These are phyloP conservation scores for Scenedesmus sp. DNA, from an alignment of 163 green algal species.

Conservation along the genomic window DNA sequence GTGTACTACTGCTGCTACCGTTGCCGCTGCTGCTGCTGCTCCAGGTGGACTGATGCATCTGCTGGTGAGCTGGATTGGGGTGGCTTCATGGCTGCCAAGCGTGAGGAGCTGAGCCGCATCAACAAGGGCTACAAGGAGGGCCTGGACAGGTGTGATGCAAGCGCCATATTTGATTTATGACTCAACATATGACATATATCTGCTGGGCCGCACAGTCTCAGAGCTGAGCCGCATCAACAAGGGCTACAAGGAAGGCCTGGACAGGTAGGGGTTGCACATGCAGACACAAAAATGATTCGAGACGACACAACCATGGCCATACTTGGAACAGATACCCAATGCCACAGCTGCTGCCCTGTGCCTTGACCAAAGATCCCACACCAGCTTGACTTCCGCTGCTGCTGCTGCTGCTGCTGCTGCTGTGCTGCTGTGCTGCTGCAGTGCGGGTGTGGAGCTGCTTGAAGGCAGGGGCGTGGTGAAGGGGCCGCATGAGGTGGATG, in stretches of 20 bases:
- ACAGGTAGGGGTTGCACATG: no score
- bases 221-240: conserved; percentile 93
- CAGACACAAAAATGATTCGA: no score
- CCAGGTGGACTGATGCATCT: conserved; percentile 60
- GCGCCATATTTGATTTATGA: no score
- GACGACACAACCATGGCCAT: no score
- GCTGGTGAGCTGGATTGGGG: conserved; percentile 72
- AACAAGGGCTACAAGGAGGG: conserved; percentile 84
- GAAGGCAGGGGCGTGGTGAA: conserved; percentile 73
- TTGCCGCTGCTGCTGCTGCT: background rate
- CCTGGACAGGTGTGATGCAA: conserved; percentile 57
- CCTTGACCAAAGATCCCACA: background rate
- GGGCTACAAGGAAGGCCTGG: conserved; percentile 77
- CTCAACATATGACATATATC: no score
- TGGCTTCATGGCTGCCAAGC: conserved; percentile 86
- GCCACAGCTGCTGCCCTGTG: no score
- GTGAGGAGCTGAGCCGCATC: conserved; percentile 90
- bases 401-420: background rate
- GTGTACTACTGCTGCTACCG: background rate
- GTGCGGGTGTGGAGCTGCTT: conserved; percentile 60
- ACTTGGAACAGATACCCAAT: no score
- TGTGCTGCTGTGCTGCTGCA: conserved; percentile 29
- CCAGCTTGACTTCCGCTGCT: background rate
- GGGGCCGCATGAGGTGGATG: conserved; percentile 75
- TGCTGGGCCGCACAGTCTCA: no score